Evolutionary conservation across 1,284 basidiomycete species (phyloP), one percentile per base, ranked within the genome.

Genomic region (Tausonia pullulans): DNA sequence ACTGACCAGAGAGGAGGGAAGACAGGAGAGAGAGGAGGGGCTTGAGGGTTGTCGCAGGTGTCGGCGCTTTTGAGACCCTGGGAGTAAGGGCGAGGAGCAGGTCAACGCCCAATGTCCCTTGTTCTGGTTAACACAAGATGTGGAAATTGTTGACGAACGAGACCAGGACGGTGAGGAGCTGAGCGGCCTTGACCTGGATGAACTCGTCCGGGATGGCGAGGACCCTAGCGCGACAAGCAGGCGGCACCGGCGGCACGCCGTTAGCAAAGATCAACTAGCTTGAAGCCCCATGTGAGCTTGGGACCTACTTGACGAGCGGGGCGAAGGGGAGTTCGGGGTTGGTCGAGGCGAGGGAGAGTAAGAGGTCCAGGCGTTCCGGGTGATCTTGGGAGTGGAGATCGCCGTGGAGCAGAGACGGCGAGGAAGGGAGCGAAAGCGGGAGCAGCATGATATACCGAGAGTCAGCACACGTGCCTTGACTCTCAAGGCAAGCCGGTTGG

Each of bases 171-270:
- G 92, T 90, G 58, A 97, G 79, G 70, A 98, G 88, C 72, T 95
- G 88, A 0, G 89, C 82, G 40, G 88, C 82, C 73, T 94, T 96
- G 67, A 97, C 81, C 71, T 94, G 90, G 43, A 91, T 86, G 70
- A 96, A 97, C 73, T 96, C 91, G 74, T 98, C 95, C 70, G 87
- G 86, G 49, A 88, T 85, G 51, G 91, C 87, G 58, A 98, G 78
- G 51, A 86, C 82, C 70, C 90, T 92, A 67, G 4, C n/a, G 16
- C n/a, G 44, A 14, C 50, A 43, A 41, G 48, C 11, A 53, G 44
- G 60, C 70, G 54, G 72, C 65, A 27, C 50, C 44, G 40, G 58
- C 40, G 53, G 46, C 46, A 56, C 39, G 51, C 67, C 61, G 54
- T 27, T 56, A 54, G 13, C 43, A 64, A 14, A 27, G 39, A 27